phyloP scores from a whole-genome alignment of 1,284 basidiomycete species.

The Pseudozyma pruni region DNA sequence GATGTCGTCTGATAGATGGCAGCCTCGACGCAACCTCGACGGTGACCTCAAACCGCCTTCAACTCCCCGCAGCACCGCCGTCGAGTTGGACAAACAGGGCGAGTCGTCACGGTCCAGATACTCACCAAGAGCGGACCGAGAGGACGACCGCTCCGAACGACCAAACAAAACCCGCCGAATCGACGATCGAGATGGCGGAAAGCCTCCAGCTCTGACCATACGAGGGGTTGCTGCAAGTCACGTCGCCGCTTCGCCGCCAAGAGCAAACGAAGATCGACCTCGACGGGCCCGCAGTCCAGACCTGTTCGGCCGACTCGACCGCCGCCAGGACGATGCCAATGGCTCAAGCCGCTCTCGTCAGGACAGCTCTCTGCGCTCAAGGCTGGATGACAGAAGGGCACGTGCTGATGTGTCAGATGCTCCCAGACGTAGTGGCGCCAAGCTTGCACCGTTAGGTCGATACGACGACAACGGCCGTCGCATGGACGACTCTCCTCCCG shows the following conservation, averaged over 20 bases:
- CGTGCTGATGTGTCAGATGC: constrained; percentile 5
- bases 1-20: constrained; percentile 38
- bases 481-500: constrained; percentile 17
- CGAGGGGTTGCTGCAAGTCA: constrained; percentile 32
- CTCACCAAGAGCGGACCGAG: constrained; percentile 3
- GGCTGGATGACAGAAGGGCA: constrained; percentile 4
- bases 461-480: constrained; percentile 38
- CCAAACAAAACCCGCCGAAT: constrained; percentile 35
- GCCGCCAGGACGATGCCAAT: constrained; percentile 19
- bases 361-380: constrained; percentile 20
- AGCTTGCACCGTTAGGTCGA: constrained; percentile 31
- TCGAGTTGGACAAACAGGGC: constrained; percentile 1
- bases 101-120: constrained; percentile 18
- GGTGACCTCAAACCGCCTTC: constrained; percentile 9
- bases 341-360: constrained; percentile 13
- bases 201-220: constrained; percentile 24
- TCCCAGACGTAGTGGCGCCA: constrained; percentile 8
- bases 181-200: constrained; percentile 15
- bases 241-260: constrained; percentile 7
- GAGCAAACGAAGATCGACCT: constrained; percentile 6
- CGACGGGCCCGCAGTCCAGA: constrained; percentile 27
- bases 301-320: constrained; percentile 28
- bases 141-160: constrained; percentile 14
- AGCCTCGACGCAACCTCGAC: constrained; percentile 25
- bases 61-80: constrained; percentile 1